Percentiles rank a stretch among this genome's conserved stretches.
Conservation (phyloP, 495 filamentous ascomycete genomes). For the Tricharina praecox region DNA sequence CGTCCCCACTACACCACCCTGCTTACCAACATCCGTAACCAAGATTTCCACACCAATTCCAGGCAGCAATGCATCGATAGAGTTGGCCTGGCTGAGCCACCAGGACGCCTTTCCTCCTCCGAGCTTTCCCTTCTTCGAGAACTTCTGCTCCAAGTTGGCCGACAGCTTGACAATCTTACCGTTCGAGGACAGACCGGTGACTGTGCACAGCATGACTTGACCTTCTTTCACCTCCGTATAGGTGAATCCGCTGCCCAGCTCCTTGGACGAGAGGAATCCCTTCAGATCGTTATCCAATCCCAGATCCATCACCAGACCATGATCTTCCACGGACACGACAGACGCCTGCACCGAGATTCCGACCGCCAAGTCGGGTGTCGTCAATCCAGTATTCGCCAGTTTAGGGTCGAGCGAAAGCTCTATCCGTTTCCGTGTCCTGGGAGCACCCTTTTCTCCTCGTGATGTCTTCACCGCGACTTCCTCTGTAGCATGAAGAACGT, state of each 20-base stretch:
- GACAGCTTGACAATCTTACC: constrained; percentile 79
- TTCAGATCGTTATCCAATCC: constrained; percentile 51
- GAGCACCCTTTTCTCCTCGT: constrained; percentile 9
- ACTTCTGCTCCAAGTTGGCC: constrained; percentile 42
- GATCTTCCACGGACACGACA: constrained; percentile 79
- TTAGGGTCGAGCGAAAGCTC: constrained; percentile 67
- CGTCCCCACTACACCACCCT: constrained; percentile 48
- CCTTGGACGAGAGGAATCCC: constrained; percentile 81
- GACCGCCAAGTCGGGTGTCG: constrained; percentile 47
- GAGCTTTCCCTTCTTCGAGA: constrained; percentile 40
- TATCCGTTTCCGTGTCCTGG: constrained; percentile 61
- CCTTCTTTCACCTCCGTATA: constrained; percentile 55
- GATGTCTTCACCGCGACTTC: constrained; percentile 8
- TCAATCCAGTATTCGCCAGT: constrained; percentile 55
- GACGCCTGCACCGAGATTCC: constrained; percentile 71
- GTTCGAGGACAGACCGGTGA: constrained; percentile 56
- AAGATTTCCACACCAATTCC: constrained; percentile 77
- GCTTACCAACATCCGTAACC: constrained; percentile 49
- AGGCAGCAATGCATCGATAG: constrained; percentile 74
- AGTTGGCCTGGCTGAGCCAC: constrained; percentile 57
- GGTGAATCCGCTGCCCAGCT: constrained; percentile 45
- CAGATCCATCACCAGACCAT: constrained; percentile 86
- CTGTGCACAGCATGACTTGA: constrained; percentile 64
- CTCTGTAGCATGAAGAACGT: constrained; percentile 59
- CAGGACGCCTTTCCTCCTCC: constrained; percentile 42